These are phyloP conservation scores for Salix purpurea DNA, from an alignment of 345 rosid genomes.

Conservation along the genomic window DNA sequence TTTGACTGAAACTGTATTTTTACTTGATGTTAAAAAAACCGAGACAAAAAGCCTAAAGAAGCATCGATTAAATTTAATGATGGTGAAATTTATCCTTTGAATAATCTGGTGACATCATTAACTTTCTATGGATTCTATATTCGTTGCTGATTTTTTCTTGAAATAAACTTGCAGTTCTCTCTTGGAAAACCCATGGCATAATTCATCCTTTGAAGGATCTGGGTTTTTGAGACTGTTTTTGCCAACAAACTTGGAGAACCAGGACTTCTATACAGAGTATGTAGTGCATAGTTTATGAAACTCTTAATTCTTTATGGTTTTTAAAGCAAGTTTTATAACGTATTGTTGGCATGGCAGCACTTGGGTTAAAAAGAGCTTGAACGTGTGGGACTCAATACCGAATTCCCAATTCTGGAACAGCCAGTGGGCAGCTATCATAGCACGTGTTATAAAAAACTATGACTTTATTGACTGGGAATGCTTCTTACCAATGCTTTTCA, in stretches of 20 bases:
- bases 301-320: slow-evolving; percentile 6
- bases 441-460: slow-evolving; percentile 82
- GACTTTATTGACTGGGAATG: slow-evolving; percentile 70
- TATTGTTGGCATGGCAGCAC: slow-evolving; percentile 49
- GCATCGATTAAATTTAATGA: background rate
- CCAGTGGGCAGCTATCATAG: slow-evolving; percentile 88
- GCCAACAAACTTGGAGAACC: slow-evolving; percentile 82
- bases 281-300: slow-evolving; percentile 21
- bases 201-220: slow-evolving; percentile 91
- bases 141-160: slow-evolving; percentile 6
- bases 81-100: background rate
- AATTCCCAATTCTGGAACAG: slow-evolving; percentile 98
- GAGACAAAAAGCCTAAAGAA: slow-evolving; percentile 1
- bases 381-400: slow-evolving; percentile 85
- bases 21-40: background rate
- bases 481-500: slow-evolving; percentile 70
- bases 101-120: background rate
- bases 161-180: slow-evolving; percentile 53
- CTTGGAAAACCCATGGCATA: slow-evolving; percentile 97
- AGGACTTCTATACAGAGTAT: slow-evolving; percentile 83
- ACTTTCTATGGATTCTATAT: background rate
- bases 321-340: slow-evolving; percentile 14
- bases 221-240: slow-evolving; percentile 93
- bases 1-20: background rate
- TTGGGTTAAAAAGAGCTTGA: slow-evolving; percentile 66